A percentile compares a stretch with the other conserved stretches of the same genome.
These are phyloP conservation scores for Wickerhamomyces silvicola DNA, from an alignment of 805 yeast species.

Conservation along the genomic window DNA sequence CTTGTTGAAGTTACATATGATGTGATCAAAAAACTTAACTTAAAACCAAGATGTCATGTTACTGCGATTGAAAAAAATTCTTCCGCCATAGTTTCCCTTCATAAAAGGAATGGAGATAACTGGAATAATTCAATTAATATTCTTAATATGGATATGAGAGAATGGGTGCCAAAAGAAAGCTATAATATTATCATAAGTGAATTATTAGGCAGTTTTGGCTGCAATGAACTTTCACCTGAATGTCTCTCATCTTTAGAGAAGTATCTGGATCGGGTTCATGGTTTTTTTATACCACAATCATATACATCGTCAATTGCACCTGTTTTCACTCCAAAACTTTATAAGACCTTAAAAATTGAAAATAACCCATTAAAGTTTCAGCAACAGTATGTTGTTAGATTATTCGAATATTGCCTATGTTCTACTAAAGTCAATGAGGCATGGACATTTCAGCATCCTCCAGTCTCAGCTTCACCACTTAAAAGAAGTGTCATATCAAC, in stretches of 20 bases:
- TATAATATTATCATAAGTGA: constrained; percentile 70
- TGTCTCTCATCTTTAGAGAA: constrained; percentile 44
- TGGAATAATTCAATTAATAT: constrained; percentile 54
- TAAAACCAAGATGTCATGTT: constrained; percentile 25
- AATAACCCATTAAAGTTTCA: constrained; percentile 32
- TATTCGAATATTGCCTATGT: constrained; percentile 36
- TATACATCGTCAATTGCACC: constrained; percentile 64
- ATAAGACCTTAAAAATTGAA: constrained; percentile 26
- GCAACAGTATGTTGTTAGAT: constrained; percentile 40
- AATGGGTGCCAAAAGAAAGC: constrained; percentile 34
- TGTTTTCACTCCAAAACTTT: constrained; percentile 49
- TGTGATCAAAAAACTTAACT: constrained; percentile 30
- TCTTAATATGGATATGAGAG: constrained; percentile 52
- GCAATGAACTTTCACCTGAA: constrained; percentile 87
- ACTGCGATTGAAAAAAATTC: constrained; percentile 71
- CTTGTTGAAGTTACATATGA: constrained; percentile 49
- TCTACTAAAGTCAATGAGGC: constrained; percentile 41
- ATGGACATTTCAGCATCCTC: constrained; percentile 62
- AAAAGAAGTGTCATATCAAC: constrained; percentile 24
- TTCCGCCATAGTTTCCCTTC: constrained; percentile 47
- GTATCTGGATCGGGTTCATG: constrained; percentile 32
- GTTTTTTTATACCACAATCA: constrained; percentile 56
- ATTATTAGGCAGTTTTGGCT: constrained; percentile 85
- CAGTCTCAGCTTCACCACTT: constrained; percentile 49
- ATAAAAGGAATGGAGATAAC: constrained; percentile 37